Percentiles rank a stretch among this genome's conserved stretches.
Conservation (phyloP, 2,329 filamentous ascomycete genomes). For the Stagonosporopsis tanaceti region DNA sequence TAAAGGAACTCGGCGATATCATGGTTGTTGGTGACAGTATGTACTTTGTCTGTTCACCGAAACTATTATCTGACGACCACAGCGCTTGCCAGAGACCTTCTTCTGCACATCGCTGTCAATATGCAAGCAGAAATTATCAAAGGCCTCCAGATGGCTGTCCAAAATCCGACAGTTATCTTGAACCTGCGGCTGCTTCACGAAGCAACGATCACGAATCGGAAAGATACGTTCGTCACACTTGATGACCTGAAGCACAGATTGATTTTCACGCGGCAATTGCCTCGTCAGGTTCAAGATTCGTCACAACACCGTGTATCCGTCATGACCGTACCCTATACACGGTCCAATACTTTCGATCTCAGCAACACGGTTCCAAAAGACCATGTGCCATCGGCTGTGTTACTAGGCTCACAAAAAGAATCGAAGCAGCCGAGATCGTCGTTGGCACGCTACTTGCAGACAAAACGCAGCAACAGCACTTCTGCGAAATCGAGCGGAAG, state of each 20-base stretch:
- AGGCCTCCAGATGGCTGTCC: slow-evolving; percentile 49
- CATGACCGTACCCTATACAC: slow-evolving; percentile 27
- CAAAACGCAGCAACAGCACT: slow-evolving; percentile 25
- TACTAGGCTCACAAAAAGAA: slow-evolving; percentile 22
- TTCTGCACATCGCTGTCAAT: slow-evolving; percentile 50
- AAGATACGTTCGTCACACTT: slow-evolving; percentile 44
- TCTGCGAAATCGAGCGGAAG: slow-evolving; percentile 16
- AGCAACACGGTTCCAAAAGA: slow-evolving; percentile 20
- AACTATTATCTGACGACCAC: slow-evolving; percentile 4
- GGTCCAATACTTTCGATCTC: slow-evolving; percentile 19
- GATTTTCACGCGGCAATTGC: slow-evolving; percentile 32
- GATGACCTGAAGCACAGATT: slow-evolving; percentile 51
- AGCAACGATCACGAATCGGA: slow-evolving; percentile 46
- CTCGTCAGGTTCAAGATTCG: slow-evolving; percentile 25
- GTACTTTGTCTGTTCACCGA: slow-evolving; percentile 13
- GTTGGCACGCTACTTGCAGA: slow-evolving; percentile 35
- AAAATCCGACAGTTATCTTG: slow-evolving; percentile 42
- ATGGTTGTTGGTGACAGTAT: slow-evolving; percentile 52
- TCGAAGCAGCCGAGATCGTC: slow-evolving; percentile 26
- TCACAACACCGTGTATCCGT: slow-evolving; percentile 15
- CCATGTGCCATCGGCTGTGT: slow-evolving; percentile 33
- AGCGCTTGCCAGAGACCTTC: slow-evolving; percentile 49
- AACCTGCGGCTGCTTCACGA: slow-evolving; percentile 49
- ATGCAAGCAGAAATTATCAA: slow-evolving; percentile 49
- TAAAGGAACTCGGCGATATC: slow-evolving; percentile 46